These are phyloP conservation scores for Fusarium poae DNA, from an alignment of 2,329 filamentous ascomycete species.

Conservation along the genomic window DNA sequence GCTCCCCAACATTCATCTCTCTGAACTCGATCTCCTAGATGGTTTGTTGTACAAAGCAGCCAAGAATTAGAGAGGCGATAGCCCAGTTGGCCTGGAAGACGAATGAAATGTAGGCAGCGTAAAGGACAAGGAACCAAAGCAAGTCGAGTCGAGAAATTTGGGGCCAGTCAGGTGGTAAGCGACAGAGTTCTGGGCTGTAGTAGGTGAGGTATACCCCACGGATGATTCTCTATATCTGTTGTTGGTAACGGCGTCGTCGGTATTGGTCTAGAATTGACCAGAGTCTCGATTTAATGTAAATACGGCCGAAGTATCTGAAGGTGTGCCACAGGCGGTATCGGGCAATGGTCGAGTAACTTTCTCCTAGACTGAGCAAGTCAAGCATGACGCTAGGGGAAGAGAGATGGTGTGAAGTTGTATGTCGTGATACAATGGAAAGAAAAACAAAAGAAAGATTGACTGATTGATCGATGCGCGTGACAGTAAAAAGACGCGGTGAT, in stretches of 20 bases:
- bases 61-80: not conserved
- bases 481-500: not conserved
- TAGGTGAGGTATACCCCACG: not conserved
- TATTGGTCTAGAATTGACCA: too few species aligned
- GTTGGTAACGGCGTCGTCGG: too few species aligned
- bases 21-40: not conserved
- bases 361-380: too few species aligned
- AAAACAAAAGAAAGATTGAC: not conserved
- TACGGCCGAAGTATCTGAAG: too few species aligned
- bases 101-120: not conserved
- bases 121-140: not conserved
- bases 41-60: not conserved
- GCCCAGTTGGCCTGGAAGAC: fast-evolving
- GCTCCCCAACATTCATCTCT: too few species aligned
- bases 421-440: not conserved
- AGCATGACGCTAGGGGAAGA: not conserved
- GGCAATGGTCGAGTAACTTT: too few species aligned
- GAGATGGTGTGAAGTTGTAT: not conserved
- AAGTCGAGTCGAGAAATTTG: too few species aligned
- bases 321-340: too few species aligned
- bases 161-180: too few species aligned
- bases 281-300: too few species aligned
- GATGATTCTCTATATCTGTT: not conserved
- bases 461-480: not conserved
- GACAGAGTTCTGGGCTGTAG: too few species aligned